Evolutionary conservation across 495 filamentous ascomycete species (phyloP).

Genomic region (Xylaria bambusicola): DNA sequence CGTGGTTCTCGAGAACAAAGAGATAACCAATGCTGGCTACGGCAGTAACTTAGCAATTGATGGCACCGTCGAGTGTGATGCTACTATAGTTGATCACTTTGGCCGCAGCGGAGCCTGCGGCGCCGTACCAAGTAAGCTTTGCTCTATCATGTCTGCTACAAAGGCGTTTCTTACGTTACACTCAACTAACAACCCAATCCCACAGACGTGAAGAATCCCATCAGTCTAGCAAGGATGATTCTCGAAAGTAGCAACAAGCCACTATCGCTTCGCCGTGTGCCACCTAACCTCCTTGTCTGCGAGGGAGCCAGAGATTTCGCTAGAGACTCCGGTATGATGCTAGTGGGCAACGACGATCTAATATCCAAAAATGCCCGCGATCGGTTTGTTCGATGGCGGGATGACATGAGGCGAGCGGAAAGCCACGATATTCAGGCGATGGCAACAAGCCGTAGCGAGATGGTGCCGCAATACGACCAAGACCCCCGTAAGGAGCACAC

Average conservation of each 20-base stretch:
- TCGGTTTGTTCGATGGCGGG: slow-evolving; percentile 73
- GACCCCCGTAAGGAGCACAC: slow-evolving; percentile 41
- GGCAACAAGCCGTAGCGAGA: slow-evolving; percentile 27
- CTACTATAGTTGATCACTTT: slow-evolving; percentile 84
- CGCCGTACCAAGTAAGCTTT: slow-evolving; percentile 76
- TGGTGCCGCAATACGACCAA: slow-evolving; percentile 23
- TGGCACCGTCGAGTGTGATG: slow-evolving; percentile 91
- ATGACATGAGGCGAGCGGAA: slow-evolving; percentile 67
- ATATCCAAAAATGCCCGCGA: slow-evolving; percentile 73
- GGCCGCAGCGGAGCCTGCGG: slow-evolving; percentile 92
- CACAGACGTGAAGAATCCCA: slow-evolving; percentile 88
- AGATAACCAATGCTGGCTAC: slow-evolving; percentile 95
- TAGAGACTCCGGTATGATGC: slow-evolving; percentile 67
- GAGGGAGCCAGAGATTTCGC: slow-evolving; percentile 84
- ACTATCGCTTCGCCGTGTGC: slow-evolving; percentile 80
- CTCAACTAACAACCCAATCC: not conserved
- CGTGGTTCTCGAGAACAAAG: slow-evolving; percentile 81
- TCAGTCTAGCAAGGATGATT: slow-evolving; percentile 79
- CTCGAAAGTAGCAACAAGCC: slow-evolving; percentile 71
- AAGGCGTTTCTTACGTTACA: not conserved
- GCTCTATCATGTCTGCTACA: not conserved
- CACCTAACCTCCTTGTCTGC: slow-evolving; percentile 88
- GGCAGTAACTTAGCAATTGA: slow-evolving; percentile 94
- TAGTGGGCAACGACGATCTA: slow-evolving; percentile 69
- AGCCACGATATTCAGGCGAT: slow-evolving; percentile 16